Base-by-base conservation (phyloP, 2,329 filamentous ascomycete genomes). In the Dryadomyces quercivorus region DNA sequence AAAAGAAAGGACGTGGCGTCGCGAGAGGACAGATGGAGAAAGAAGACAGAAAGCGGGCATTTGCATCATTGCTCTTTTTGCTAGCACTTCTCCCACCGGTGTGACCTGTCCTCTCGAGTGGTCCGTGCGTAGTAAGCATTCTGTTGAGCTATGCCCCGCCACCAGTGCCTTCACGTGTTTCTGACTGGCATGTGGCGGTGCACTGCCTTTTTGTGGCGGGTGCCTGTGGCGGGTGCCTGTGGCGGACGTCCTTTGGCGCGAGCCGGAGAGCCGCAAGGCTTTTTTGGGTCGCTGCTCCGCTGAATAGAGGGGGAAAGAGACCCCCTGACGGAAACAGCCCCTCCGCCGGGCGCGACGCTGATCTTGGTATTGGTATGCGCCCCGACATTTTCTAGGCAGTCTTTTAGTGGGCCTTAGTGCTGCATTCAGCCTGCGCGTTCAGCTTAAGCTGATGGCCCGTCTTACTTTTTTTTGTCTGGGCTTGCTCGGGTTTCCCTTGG, bases 51-150 rank as follows among this genome's bases (percentile, higher is more conserved):
- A 52, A 40, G 10, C 50, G 40, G 21, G 20, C 52, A 55, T 55
- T 55, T 51, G 57, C 57, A 56, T 58, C 57, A 55, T 56, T 54
- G 52, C 44, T 22, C 43, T 50, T 12, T 42, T 26, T 7, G 50
- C 48, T 22, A 48, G 46, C 26, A 48, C 22, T 34, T 18, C 10
- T 22, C 13, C 46, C 45, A 22, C 12, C 47, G 18, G 48, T 50
- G 48, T 36, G 48, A 59, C 57, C 57, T 59, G 57, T 59, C 57
- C 56, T 59, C 54, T 57, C 43, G 52, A 21, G 22, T 53, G 55
- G 57, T 20, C 55, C 51, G 53, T 59, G 57, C 55, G n/a, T 31
- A 20, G 10, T 22, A 5, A 31, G 26, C 26, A 31, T 31, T 31
- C 26, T 31, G 26, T 12, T 40, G 36, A 40, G 36, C 36, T 20